A percentile compares a stretch with the other conserved stretches of the same genome.
phyloP scores from a whole-genome alignment of 2,329 filamentous ascomycete genomes.

The Aspergillus sp. region DNA sequence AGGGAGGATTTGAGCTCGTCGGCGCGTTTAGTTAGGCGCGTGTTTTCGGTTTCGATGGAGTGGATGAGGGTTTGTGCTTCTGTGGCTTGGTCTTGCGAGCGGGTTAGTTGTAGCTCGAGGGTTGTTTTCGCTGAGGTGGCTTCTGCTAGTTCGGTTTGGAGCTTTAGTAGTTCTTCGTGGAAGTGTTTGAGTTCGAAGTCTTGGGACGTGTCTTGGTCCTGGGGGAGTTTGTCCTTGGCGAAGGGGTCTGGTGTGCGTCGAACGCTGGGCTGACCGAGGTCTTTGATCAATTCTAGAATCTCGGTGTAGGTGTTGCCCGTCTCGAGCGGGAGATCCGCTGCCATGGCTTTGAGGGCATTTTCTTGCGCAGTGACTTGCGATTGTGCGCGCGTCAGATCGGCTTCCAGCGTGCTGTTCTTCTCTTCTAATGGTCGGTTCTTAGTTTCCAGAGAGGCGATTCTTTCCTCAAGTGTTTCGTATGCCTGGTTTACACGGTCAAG shows the following conservation, averaged over 20 bases:
- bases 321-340: slow-evolving; percentile 37
- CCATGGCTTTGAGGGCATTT: slow-evolving; percentile 40
- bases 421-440: slow-evolving; percentile 40
- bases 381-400: slow-evolving; percentile 37
- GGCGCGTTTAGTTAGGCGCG: slow-evolving; percentile 35
- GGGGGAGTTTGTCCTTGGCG: not conserved
- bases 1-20: slow-evolving; percentile 38
- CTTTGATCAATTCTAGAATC: slow-evolving; percentile 42
- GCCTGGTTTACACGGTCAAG: slow-evolving; percentile 36
- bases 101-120: slow-evolving; percentile 37
- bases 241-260: slow-evolving; percentile 18
- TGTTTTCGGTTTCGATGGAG: slow-evolving; percentile 43
- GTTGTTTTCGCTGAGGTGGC: slow-evolving; percentile 30
- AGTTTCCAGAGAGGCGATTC: slow-evolving; percentile 36
- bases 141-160: slow-evolving; percentile 35
- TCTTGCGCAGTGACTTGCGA: slow-evolving; percentile 40
- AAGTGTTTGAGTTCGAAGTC: slow-evolving; percentile 27
- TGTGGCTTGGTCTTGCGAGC: slow-evolving; percentile 37
- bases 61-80: slow-evolving; percentile 42
- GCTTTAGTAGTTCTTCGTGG: slow-evolving; percentile 31
- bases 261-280: slow-evolving; percentile 28
- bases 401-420: slow-evolving; percentile 39
- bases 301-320: slow-evolving; percentile 39
- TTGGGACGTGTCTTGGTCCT: slow-evolving; percentile 15
- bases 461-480: slow-evolving; percentile 36